Evolutionary conservation across 2,329 filamentous ascomycete species (phyloP).

Genomic region (Orbilia javanica): DNA sequence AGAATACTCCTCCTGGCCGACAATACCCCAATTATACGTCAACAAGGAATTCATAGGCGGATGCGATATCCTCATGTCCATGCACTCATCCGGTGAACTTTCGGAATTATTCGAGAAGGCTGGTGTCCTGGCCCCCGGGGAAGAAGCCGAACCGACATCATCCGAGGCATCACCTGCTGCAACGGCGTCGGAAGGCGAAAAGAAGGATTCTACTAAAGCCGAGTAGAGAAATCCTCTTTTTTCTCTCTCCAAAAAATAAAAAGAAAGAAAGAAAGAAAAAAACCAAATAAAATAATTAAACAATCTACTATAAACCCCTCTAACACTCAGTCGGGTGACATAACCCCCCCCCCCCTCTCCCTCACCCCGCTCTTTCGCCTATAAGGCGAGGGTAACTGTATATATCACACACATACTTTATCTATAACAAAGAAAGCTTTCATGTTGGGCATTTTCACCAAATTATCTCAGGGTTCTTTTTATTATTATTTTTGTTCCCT

Average conservation of each 20-base stretch:
- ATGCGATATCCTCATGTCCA: conserved; percentile 95
- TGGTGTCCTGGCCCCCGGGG: conserved; percentile 79
- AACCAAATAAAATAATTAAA: no score
- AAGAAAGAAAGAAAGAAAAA: not conserved
- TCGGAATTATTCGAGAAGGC: conserved; percentile 93
- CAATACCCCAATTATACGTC: conserved; percentile 95
- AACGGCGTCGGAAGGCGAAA: not conserved
- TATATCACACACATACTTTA: no score
- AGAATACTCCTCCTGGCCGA: conserved; percentile 99
- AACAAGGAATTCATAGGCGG: conserved; percentile 96
- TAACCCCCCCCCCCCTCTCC: no score
- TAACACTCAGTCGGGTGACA: no score
- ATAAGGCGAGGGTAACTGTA: not conserved
- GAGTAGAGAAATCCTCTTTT: no score
- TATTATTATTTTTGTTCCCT: no score
- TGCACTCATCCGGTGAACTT: conserved; percentile 96
- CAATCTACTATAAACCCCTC: no score
- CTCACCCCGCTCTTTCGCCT: no score
- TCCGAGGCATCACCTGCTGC: not conserved
- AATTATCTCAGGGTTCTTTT: no score
- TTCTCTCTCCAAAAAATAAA: not conserved
- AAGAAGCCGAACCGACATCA: conserved; percentile 63
- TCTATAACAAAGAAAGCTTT: no score
- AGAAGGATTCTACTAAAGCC: not conserved
- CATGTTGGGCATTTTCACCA: no score